Percentiles rank a stretch among this genome's conserved stretches.
Evolutionary conservation across 2,329 filamentous ascomycete genomes (phyloP).

Genomic region (Parafenestella ontariensis): DNA sequence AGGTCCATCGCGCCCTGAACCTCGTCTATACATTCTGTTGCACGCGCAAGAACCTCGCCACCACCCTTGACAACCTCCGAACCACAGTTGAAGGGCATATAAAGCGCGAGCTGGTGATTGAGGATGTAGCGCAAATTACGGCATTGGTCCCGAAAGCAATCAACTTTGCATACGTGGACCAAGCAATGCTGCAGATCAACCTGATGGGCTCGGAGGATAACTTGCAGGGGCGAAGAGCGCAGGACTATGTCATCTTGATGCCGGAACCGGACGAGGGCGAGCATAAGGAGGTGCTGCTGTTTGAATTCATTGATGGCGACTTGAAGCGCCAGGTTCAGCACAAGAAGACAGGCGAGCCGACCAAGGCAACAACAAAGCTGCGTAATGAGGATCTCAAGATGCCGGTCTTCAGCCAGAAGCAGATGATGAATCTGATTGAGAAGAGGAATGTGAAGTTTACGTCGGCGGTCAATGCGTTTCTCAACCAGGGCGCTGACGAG

Average conservation of each 20-base stretch:
- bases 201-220: conserved; percentile 73
- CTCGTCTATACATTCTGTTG: conserved; percentile 95
- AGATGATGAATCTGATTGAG: conserved; percentile 88
- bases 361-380: conserved; percentile 70
- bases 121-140: conserved; percentile 84
- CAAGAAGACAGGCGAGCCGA: conserved; percentile 75
- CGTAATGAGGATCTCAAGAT: conserved; percentile 84
- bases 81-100: conserved; percentile 84
- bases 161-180: conserved; percentile 86
- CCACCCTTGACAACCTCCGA: conserved; percentile 88
- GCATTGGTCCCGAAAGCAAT: conserved; percentile 79
- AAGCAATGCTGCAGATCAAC: conserved; percentile 81
- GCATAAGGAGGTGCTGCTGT: conserved; percentile 76
- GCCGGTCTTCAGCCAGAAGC: conserved; percentile 91
- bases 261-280: conserved; percentile 50
- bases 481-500: conserved; percentile 74
- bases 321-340: conserved; percentile 79
- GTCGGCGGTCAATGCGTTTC: conserved; percentile 76
- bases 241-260: conserved; percentile 50
- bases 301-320: conserved; percentile 93
- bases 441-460: conserved; percentile 86
- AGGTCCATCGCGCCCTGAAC: conserved; percentile 84
- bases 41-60: conserved; percentile 88
- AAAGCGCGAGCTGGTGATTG: conserved; percentile 70
- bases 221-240: conserved; percentile 64